Evolutionary conservation across 1,139 yeast species (phyloP), one percentile per base, ranked within the genome.

Genomic region (Geotrichum macrosporum): DNA sequence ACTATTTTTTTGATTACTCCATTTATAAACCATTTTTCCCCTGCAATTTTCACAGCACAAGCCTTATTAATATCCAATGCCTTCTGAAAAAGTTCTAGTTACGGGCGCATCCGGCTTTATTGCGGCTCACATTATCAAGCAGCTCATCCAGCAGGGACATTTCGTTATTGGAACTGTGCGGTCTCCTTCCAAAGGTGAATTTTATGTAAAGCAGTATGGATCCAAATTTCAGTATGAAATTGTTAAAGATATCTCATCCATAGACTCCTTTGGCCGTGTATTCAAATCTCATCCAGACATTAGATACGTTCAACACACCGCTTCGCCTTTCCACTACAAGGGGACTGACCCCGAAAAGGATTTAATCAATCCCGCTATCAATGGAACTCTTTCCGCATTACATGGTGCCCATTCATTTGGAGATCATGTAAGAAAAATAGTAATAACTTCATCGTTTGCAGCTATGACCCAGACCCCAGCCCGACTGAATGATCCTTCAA

Each of bases 51-150:
- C n/a, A n/a, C n/a, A n/a, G n/a, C n/a, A n/a, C n/a, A n/a, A n/a
- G n/a, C n/a, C n/a, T n/a, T n/a, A n/a, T n/a, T n/a, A n/a, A n/a
- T n/a, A n/a, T n/a, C n/a, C n/a, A n/a, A 36, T 27, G 31, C 13
- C 36, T 19, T n/a, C 31, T 12, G 31, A 36, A 15, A 46, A 46
- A 26, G 74, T 75, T 32, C 70, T 78, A 32, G 70, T 79, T 31
- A 73, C 82, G 2, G 84, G 84, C 4, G 80, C 79, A 10, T 71
- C 78, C 15, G 83, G 84, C 16, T 78, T 72, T 56, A 73, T 78
- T 50, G 82, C 81, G 15, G 74, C 75, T 45, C 78, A 39, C 56
- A 69, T 76, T n/a, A 67, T 70, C 40, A 55, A 66, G 41, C 58
- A 54, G 35, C 63, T 66, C 15, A 53, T 66, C 18, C 56, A 60